Base-by-base conservation (phyloP, 176 grass and related monocot genomes). In the Lolium multiflorum region DNA sequence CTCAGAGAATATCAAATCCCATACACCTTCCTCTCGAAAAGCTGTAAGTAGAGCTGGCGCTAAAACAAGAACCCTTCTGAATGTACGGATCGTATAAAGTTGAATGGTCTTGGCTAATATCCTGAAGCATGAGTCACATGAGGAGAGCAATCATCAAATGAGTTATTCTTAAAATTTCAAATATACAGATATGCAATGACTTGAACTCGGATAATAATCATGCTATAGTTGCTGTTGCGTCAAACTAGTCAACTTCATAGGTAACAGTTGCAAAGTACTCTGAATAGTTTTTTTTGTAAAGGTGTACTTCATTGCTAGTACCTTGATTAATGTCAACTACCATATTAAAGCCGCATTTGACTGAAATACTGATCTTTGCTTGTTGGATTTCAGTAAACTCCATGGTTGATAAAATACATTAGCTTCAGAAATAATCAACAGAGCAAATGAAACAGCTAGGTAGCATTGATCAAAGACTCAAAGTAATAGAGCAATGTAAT, bases 1-100 rank as follows among this genome's bases (percentile, higher is more conserved):
- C 67, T 90, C 92, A 11, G 94, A 97, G 82, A 97, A 97, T 83
- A 97, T 86, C 48, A 97, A 80, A 39, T 97, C 92, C 92, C 94
- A 97, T 84, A 97, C 92, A 69, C 92, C 89, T 82, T 97, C 94
- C 85, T 92, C 85, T 80, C 94, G 82, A 71, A 97, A 94, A 78
- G 89, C 86, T 90, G 89, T 72, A 41, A 97, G 85, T 76, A 97
- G 80, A 87, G 88, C 80, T 92, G 92, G 94, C 50, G 71, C 84
- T 87, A 90, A 97, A 90, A 97, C 83, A 85, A 97, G 92, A 82
- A 94, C 85, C 79, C 87, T 94, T 86, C 92, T 93, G 83, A 94
- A 97, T 83, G 92, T 84, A 81, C 88, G 91, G 78, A 97, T 88
- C 61, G 90, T 85, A 65, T 94, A 90, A 88, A 94, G 84, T 72